These are phyloP conservation scores for Candolleomyces aberdarensis DNA, from an alignment of 768 basidiomycete species.

Conservation along the genomic window DNA sequence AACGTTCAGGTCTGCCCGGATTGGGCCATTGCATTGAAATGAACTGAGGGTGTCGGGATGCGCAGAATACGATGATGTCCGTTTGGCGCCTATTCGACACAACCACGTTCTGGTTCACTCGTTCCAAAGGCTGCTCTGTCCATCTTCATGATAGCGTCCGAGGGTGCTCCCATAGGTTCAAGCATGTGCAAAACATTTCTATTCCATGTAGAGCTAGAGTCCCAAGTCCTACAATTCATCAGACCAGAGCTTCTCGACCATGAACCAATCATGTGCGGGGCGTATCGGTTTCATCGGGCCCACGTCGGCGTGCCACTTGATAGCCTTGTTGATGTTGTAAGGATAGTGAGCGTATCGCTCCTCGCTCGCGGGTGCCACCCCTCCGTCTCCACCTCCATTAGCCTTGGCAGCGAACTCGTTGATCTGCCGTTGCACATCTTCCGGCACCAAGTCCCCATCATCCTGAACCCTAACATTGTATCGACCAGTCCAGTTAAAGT, in stretches of 20 bases:
- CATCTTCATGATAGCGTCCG: no score
- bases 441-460: not conserved
- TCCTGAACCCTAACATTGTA: slow-evolving; percentile 10
- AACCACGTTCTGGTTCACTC: no score
- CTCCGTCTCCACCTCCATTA: not conserved
- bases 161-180: no score
- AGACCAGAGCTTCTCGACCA: not conserved
- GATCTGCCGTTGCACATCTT: not conserved
- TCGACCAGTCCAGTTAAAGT: slow-evolving; percentile 37
- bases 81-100: no score
- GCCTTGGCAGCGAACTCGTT: not conserved
- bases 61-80: no score
- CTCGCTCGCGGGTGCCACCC: not conserved
- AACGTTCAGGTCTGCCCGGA: no score
- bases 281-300: not conserved
- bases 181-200: no score
- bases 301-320: not conserved
- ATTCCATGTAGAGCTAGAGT: no score
- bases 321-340: not conserved
- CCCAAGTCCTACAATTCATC: no score
- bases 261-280: not conserved
- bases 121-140: no score
- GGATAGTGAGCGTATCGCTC: not conserved
- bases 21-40: no score
- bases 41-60: no score